Evolutionary conservation across 768 basidiomycete species (phyloP).

Genomic region (Candolleomyces aberdarensis): DNA sequence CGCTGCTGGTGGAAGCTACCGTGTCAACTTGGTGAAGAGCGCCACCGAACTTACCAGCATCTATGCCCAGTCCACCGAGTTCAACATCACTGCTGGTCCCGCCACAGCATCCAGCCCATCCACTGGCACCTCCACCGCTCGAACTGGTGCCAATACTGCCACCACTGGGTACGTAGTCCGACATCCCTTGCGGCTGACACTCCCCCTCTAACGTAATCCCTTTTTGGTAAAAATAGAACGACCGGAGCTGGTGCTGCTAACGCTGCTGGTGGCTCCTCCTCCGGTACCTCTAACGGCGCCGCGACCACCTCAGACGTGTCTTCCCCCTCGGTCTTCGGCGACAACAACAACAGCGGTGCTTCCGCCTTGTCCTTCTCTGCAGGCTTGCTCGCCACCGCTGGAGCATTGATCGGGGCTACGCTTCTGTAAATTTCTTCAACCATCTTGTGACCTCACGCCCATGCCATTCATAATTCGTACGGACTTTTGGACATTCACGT

Average conservation of each 20-base stretch:
- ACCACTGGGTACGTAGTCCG: not conserved
- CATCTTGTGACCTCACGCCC: not conserved
- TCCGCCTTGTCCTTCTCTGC: constrained; percentile 17
- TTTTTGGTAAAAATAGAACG: not conserved
- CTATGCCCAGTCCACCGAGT: constrained; percentile 68
- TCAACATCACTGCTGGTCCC: constrained; percentile 37
- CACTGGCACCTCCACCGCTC: constrained; percentile 2
- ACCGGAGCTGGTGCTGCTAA: not conserved
- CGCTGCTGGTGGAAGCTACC: constrained; percentile 50
- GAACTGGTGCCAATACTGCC: constrained; percentile 4
- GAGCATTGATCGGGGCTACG: constrained; percentile 22
- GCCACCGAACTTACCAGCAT: constrained; percentile 45
- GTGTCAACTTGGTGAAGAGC: constrained; percentile 66
- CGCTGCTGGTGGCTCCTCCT: constrained; percentile 6
- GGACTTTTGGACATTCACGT: constrained; percentile 9
- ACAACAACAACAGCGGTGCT: constrained; percentile 17
- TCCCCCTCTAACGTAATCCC: not conserved
- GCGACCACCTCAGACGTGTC: constrained; percentile 15
- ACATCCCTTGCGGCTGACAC: not conserved
- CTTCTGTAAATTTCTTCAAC: not conserved
- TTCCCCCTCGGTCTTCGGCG: constrained; percentile 12
- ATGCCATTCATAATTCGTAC: constrained; percentile 17
- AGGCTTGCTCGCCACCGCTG: constrained; percentile 21
- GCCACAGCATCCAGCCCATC: not conserved
- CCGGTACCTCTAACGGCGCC: constrained; percentile 13